These are phyloP conservation scores for Lolium multiflorum DNA, from an alignment of 176 grass and related monocot species.

Conservation along the genomic window DNA sequence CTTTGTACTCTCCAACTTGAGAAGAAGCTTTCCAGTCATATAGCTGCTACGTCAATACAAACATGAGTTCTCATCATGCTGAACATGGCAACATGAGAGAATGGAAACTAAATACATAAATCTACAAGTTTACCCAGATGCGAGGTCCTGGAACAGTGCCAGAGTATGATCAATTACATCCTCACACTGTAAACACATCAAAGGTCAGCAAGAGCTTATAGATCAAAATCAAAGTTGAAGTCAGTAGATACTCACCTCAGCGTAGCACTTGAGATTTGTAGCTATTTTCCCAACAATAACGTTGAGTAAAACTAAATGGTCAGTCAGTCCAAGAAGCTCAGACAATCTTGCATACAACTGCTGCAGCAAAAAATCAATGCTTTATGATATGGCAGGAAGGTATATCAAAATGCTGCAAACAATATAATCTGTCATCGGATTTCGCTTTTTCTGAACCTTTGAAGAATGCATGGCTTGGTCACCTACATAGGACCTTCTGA, in stretches of 20 bases:
- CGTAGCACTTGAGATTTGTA: slow-evolving; percentile 93
- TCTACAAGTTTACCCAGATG: slow-evolving; percentile 78
- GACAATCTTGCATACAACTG: slow-evolving; percentile 97
- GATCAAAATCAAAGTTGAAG: slow-evolving; percentile 33
- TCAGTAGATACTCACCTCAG: slow-evolving; percentile 70
- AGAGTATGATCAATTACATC: slow-evolving; percentile 97
- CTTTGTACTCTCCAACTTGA: slow-evolving; percentile 94
- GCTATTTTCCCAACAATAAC: slow-evolving; percentile 98
- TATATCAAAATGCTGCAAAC: slow-evolving; percentile 35
- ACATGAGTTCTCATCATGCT: slow-evolving; percentile 34
- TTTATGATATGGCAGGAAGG: slow-evolving; percentile 47
- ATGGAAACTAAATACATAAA: slow-evolving; percentile 19
- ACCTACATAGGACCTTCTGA: slow-evolving; percentile 96
- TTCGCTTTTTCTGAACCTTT: slow-evolving; percentile 59
- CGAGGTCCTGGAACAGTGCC: slow-evolving; percentile 87
- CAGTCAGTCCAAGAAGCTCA: slow-evolving; percentile 95
- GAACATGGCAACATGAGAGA: slow-evolving; percentile 17
- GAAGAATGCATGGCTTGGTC: slow-evolving; percentile 95
- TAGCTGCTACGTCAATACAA: slow-evolving; percentile 66
- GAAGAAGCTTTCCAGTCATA: slow-evolving; percentile 98
- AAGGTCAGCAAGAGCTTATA: slow-evolving; percentile 48
- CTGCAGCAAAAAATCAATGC: slow-evolving; percentile 65
- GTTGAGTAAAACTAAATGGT: slow-evolving; percentile 99
- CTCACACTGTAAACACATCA: slow-evolving; percentile 75
- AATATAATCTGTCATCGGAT: background rate